Evolutionary conservation across 2,329 filamentous ascomycete genomes (phyloP), one percentile per base, ranked within the genome.

Genomic region (Nothophoma quercina): DNA sequence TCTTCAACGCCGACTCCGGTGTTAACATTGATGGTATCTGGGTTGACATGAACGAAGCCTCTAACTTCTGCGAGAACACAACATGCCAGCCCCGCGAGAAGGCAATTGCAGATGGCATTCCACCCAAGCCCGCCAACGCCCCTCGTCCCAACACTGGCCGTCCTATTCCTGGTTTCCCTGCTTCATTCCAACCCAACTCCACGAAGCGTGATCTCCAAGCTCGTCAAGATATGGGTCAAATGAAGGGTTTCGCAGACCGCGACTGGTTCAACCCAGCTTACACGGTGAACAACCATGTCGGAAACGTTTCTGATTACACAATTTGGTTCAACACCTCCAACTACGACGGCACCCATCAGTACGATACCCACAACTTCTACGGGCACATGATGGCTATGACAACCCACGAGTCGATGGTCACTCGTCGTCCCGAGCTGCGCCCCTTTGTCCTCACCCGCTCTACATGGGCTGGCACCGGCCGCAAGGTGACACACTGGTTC

Each of bases 361-460:
- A 90, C 66, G 90, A 93, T 61, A 89, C 86, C 0, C 90, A 93
- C 70, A 92, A 92, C 62, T 73, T 92, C 1, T 91, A 90, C 69
- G 90, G 90, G 1, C 83, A 84, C 64, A 81, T 90, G 85, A 93
- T 92, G 89, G 88, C 86, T 1, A 74, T 79, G 15, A 77, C 83
- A 4, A 89, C 87, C 0, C 82, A 84, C 44, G 72, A 81, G 10
- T 86, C 89, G 1, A 89, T 93, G 88, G 71, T 85, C 6, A 73
- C 77, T 10, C 83, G 89, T 7, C 83, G 88, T 0, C 88, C 89
- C 0, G 70, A 72, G 1, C 74, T 85, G 5, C 83, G 89, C 0
- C 88, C 90, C 1, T 70, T 93, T 52, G 79, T 93, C 39, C 89
- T 93, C 60, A 91, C 89, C 0, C 85, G 90, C 19, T 88, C 85